Conservation (phyloP, 257 asterid species). For the Plantago major region DNA sequence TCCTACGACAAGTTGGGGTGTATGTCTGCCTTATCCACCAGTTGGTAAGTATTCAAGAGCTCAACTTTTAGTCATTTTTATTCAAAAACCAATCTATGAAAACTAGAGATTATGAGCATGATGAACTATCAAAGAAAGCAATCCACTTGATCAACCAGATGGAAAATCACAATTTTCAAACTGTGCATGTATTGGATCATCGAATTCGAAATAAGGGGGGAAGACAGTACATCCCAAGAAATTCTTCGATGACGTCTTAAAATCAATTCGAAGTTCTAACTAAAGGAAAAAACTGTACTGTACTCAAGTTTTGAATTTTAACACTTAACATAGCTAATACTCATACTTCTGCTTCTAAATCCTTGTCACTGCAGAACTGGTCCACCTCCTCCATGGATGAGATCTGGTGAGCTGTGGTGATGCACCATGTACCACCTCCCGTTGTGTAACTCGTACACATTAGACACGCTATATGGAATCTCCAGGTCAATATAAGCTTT, state of each 20-base stretch:
- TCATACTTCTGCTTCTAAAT: slow-evolving; percentile 5
- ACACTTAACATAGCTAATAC: slow-evolving; percentile 24
- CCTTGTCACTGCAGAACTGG: slow-evolving; percentile 46
- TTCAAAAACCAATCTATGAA: too few species aligned
- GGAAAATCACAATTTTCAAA: neutral
- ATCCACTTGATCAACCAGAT: slow-evolving; percentile 1
- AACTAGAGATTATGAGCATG: neutral
- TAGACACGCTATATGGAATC: slow-evolving; percentile 51
- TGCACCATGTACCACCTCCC: slow-evolving; percentile 98
- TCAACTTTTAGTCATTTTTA: slow-evolving; percentile 14
- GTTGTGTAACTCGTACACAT: slow-evolving; percentile 60
- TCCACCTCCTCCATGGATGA: slow-evolving; percentile 48
- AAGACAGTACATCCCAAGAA: slow-evolving; percentile 21
- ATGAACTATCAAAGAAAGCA: slow-evolving; percentile 15
- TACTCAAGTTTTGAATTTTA: slow-evolving; percentile 28
- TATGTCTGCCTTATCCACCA: neutral
- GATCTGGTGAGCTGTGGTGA: slow-evolving; percentile 74
- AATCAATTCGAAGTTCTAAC: slow-evolving; percentile 23
- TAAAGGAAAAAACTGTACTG: slow-evolving; percentile 40
- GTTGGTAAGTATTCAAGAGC: neutral
- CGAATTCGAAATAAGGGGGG: slow-evolving; percentile 7
- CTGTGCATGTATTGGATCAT: neutral
- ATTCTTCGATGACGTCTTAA: slow-evolving; percentile 12
- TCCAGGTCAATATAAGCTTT: slow-evolving; percentile 60
- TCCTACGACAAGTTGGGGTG: too few species aligned